Conservation (phyloP, 1,139 yeast species). For the Hanseniaspora sp. region DNA sequence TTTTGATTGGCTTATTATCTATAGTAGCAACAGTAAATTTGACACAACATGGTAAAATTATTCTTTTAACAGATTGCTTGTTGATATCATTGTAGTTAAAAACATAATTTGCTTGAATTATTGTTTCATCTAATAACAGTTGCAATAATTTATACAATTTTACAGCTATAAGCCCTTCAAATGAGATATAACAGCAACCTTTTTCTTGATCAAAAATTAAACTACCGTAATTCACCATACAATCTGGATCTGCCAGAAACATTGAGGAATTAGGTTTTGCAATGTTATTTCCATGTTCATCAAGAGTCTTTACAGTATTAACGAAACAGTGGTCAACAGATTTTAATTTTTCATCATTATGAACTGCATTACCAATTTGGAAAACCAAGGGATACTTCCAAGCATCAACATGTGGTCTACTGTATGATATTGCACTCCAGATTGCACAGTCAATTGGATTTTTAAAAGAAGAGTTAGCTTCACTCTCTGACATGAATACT, state of each 20-base stretch:
- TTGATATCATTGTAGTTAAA: neutral
- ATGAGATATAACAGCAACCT: conserved; percentile 26
- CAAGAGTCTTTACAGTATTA: conserved; percentile 1
- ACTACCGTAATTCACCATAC: conserved; percentile 16
- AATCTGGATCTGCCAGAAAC: conserved; percentile 7
- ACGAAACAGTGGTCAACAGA: conserved; percentile 15
- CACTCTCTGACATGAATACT: neutral
- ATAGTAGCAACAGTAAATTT: conserved; percentile 22
- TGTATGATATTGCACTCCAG: conserved; percentile 33
- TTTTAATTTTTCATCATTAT: conserved; percentile 15
- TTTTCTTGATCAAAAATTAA: conserved; percentile 25
- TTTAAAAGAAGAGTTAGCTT: neutral
- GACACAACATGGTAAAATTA: conserved; percentile 24
- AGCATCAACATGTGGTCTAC: conserved; percentile 49
- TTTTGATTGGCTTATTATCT: conserved; percentile 23
- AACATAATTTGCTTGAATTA: neutral
- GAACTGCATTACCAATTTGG: conserved; percentile 38
- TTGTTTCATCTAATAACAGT: conserved; percentile 16
- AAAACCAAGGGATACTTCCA: conserved; percentile 43
- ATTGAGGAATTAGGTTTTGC: neutral
- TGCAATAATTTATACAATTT: conserved; percentile 26
- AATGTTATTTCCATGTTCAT: neutral
- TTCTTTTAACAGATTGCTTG: conserved; percentile 14
- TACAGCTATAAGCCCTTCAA: conserved; percentile 27
- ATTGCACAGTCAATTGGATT: neutral